phyloP scores from a whole-genome alignment of 495 filamentous ascomycete genomes.

The Penicillium cinerascens region DNA sequence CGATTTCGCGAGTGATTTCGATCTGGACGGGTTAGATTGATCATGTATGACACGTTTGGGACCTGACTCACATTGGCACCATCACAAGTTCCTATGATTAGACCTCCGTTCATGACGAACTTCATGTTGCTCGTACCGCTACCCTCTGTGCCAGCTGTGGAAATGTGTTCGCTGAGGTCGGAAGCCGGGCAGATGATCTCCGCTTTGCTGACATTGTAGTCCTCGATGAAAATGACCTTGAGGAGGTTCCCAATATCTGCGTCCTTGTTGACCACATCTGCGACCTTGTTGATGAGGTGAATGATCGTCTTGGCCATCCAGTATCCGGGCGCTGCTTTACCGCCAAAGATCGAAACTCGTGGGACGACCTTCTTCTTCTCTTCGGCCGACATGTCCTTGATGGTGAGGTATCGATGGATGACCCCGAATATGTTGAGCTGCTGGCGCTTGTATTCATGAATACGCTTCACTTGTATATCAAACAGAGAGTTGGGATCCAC shows the following conservation, averaged over 20 bases:
- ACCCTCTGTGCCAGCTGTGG: slow-evolving; percentile 89
- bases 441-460: slow-evolving; percentile 99
- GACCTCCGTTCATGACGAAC: slow-evolving; percentile 92
- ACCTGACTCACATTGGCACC: slow-evolving; percentile 82
- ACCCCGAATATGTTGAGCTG: slow-evolving; percentile 99
- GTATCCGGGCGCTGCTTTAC: slow-evolving; percentile 96
- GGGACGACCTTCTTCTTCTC: slow-evolving; percentile 85
- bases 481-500: slow-evolving; percentile 89
- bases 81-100: slow-evolving; percentile 97
- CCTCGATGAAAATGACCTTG: slow-evolving; percentile 95
- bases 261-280: slow-evolving; percentile 87
- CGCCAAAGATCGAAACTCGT: slow-evolving; percentile 95
- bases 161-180: slow-evolving; percentile 98
- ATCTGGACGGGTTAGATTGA: slow-evolving; percentile 53
- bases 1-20: slow-evolving; percentile 96
- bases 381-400: slow-evolving; percentile 80
- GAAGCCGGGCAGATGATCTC: slow-evolving; percentile 94
- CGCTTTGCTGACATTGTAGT: slow-evolving; percentile 99
- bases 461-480: slow-evolving; percentile 97
- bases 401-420: slow-evolving; percentile 87
- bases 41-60: background rate
- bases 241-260: slow-evolving; percentile 86
- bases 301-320: slow-evolving; percentile 99
- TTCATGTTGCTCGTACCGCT: slow-evolving; percentile 87
- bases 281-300: slow-evolving; percentile 90